phyloP scores from a whole-genome alignment of 2,329 filamentous ascomycete species.

The Conoideocrella luteorostrata region DNA sequence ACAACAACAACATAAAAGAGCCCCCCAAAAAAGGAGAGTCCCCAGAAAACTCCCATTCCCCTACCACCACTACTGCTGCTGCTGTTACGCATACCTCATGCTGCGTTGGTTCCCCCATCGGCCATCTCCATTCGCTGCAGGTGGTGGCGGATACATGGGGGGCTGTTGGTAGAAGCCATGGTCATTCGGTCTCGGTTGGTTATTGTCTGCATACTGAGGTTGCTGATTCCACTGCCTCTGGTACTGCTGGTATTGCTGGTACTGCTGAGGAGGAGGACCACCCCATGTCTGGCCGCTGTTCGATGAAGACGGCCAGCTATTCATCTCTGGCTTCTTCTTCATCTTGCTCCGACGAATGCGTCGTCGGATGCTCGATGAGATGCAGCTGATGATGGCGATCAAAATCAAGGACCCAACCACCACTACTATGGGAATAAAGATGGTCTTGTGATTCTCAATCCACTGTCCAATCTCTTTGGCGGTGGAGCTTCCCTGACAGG shows the following conservation, averaged over 20 bases:
- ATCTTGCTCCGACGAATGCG: conserved; percentile 16
- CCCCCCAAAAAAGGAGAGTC: too few species aligned
- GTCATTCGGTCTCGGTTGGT: background rate
- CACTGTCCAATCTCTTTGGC: conserved; percentile 66
- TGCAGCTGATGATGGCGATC: conserved; percentile 62
- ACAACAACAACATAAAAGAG: too few species aligned
- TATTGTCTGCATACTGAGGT: background rate
- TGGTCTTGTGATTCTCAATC: conserved; percentile 68
- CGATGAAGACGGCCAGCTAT: conserved; percentile 15
- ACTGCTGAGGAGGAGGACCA: background rate
- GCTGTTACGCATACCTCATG: conserved; percentile 3
- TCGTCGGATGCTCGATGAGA: conserved; percentile 40
- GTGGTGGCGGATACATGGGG: background rate
- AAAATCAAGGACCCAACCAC: conserved; percentile 66
- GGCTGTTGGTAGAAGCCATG: background rate
- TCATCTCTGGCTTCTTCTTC: conserved; percentile 21
- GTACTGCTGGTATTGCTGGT: conserved; percentile 5
- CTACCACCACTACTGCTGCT: background rate
- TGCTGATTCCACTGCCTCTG: too few species aligned
- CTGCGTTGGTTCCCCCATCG: background rate
- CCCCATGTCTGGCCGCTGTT: background rate
- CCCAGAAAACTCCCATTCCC: too few species aligned
- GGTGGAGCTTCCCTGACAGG: conserved; percentile 65
- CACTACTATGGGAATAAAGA: conserved; percentile 73
- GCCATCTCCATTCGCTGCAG: conserved; percentile 1